Evolutionary conservation across 2,329 filamentous ascomycete species (phyloP), one percentile per base, ranked within the genome.

Genomic region (Eurotiales sp.): DNA sequence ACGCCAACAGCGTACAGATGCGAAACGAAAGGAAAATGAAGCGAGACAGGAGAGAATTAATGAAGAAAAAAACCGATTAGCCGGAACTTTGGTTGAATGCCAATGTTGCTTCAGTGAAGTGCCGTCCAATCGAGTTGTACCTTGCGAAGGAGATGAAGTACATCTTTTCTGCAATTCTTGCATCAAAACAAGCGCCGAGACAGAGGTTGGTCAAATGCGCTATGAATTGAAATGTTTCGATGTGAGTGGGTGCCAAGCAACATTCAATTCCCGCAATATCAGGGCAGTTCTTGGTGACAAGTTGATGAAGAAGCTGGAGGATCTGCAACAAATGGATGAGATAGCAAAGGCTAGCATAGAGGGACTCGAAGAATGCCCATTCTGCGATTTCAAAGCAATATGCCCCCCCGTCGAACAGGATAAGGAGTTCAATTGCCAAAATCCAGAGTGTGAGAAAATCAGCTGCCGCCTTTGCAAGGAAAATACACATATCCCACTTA

Each of bases 341-440:
- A 74, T 95, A 34, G 79, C 81, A n/a, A 74, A 81, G 55, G 87
- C 88, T 1, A 81, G 78, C 0, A 78, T 95, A 30, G 83, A 90
- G 36, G 82, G 85, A 55, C 78, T 95, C 1, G 86, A 81, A 27
- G 82, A 80, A 27, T 95, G 90, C 58, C 88, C 89, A 0, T 93
- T 90, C 62, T 95, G 90, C 65, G 83, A 87, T 19, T 95, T 82
- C 71, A 88, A 87, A 37, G 87, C 84, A 29, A 86, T 90, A 53
- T 87, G 83, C 56, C 82, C 81, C 0, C 80, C 87, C 0, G 70
- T 86, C 1, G 81, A 86, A 15, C 70, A 81, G 15, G 79, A 92
- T 64, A 83, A 78, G 54, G 86, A 91, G 61, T 95, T 95, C 56
- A 75, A 76, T 3, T 95, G 90, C 68, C 73, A 80, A 47, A 85